Evolutionary conservation across 768 basidiomycete genomes (phyloP).

Genomic region (Calocera cornea): DNA sequence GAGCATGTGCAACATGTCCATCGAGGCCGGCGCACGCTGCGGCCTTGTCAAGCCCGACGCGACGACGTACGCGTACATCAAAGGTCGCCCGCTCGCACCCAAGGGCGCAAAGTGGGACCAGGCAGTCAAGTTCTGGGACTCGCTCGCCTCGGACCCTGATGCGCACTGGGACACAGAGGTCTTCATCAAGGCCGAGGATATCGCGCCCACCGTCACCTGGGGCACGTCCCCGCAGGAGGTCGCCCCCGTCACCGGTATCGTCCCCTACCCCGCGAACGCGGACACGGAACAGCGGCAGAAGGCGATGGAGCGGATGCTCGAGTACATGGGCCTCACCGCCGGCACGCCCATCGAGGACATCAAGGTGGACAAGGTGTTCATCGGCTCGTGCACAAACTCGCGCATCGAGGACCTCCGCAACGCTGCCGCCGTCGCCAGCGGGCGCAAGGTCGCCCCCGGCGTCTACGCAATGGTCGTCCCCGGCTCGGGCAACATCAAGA

Average conservation of each 20-base stretch:
- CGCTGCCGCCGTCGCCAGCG: slow-evolving; percentile 57
- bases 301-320: slow-evolving; percentile 59
- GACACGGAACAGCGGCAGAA: slow-evolving; percentile 48
- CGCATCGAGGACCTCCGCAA: slow-evolving; percentile 86
- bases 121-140: slow-evolving; percentile 75
- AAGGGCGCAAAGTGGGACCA: slow-evolving; percentile 71
- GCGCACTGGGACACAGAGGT: slow-evolving; percentile 77
- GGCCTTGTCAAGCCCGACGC: slow-evolving; percentile 89
- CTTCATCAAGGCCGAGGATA: slow-evolving; percentile 66
- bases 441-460: slow-evolving; percentile 56
- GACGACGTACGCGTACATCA: slow-evolving; percentile 71
- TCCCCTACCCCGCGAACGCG: slow-evolving; percentile 62
- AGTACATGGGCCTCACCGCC: slow-evolving; percentile 75
- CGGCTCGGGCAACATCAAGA: slow-evolving; percentile 77
- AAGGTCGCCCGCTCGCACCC: slow-evolving; percentile 65
- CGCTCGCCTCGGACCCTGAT: slow-evolving; percentile 62
- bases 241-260: slow-evolving; percentile 63
- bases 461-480: slow-evolving; percentile 85
- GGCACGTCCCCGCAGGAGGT: slow-evolving; percentile 90
- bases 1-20: slow-evolving; percentile 91
- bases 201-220: slow-evolving; percentile 84
- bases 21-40: slow-evolving; percentile 83
- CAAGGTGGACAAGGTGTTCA: slow-evolving; percentile 75
- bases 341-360: slow-evolving; percentile 71
- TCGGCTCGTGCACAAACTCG: slow-evolving; percentile 89